Conservation (phyloP, 768 basidiomycete species). For the Tricholoma flavovirens region DNA sequence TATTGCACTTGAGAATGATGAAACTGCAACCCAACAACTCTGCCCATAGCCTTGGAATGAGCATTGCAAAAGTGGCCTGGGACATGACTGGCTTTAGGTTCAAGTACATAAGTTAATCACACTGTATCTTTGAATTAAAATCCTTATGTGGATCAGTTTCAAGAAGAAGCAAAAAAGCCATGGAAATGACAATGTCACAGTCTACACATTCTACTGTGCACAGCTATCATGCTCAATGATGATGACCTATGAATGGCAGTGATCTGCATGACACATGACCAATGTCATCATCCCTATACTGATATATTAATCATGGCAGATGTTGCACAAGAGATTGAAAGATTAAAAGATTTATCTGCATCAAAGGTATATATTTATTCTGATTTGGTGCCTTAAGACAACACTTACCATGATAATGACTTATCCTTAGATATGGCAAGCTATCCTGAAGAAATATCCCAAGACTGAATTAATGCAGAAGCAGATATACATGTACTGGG, state of each 20-base stretch:
- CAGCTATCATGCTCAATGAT: too few relatives aligned
- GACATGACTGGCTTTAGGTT: conserved; percentile 2
- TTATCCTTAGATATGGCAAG: conserved; percentile 5
- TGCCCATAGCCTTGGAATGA: neutral
- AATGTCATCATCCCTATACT: conserved; percentile 3
- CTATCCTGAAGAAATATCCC: neutral
- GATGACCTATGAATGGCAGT: neutral
- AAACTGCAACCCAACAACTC: neutral
- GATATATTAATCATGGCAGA: conserved; percentile 3
- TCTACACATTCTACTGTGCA: too few relatives aligned
- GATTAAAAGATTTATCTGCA: neutral
- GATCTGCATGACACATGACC: conserved; percentile 7
- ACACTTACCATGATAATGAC: neutral
- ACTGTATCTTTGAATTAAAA: too few relatives aligned
- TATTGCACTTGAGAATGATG: neutral
- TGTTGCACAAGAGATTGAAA: neutral
- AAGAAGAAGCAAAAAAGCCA: conserved; percentile 1
- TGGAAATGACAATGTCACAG: neutral
- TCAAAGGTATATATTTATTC: neutral
- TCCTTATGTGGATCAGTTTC: neutral
- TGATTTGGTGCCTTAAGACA: too few relatives aligned
- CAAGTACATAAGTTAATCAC: conserved; percentile 1
- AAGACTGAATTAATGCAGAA: conserved; percentile 3
- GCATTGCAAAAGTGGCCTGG: conserved; percentile 1
- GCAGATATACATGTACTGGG: conserved; percentile 2